phyloP scores from a whole-genome alignment of 169 alveolate species.

The Plasmodium gallinaceum region DNA sequence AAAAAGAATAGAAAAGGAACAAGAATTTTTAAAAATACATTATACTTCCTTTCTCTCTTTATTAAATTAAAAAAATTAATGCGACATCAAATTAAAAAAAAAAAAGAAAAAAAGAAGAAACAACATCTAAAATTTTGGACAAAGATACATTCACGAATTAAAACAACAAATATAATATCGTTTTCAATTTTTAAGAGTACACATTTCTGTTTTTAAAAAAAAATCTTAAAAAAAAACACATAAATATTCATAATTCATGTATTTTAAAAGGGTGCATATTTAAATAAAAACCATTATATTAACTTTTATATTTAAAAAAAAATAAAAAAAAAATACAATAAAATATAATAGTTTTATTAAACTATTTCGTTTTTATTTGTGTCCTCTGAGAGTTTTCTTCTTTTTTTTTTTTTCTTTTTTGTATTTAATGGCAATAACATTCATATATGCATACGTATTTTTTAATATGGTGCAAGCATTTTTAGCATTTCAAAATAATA shows the following conservation, averaged over 20 bases:
- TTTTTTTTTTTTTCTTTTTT: conserved; percentile 27
- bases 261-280: conserved; percentile 65
- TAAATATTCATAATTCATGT: conserved; percentile 20
- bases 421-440: conserved; percentile 30
- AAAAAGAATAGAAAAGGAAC: neutral
- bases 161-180: conserved; percentile 54
- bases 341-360: conserved; percentile 30
- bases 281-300: conserved; percentile 17
- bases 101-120: conserved; percentile 20
- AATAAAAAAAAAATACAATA: conserved; percentile 22
- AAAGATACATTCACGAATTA: conserved; percentile 29
- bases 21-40: neutral
- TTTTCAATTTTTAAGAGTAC: conserved; percentile 28
- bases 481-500: conserved; percentile 20
- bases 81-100: conserved; percentile 25
- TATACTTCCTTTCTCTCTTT: conserved; percentile 2
- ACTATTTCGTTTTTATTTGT: conserved; percentile 15
- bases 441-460: conserved; percentile 51
- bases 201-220: conserved; percentile 32
- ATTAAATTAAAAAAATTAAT: conserved; percentile 10
- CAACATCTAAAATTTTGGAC: conserved; percentile 60
- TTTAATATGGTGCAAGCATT: conserved; percentile 57
- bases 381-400: conserved; percentile 44
- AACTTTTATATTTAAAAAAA: conserved; percentile 18
- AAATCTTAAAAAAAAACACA: conserved; percentile 1